These are phyloP conservation scores for Colletotrichum graminicola DNA, from an alignment of 2,329 filamentous ascomycete genomes.

Conservation along the genomic window DNA sequence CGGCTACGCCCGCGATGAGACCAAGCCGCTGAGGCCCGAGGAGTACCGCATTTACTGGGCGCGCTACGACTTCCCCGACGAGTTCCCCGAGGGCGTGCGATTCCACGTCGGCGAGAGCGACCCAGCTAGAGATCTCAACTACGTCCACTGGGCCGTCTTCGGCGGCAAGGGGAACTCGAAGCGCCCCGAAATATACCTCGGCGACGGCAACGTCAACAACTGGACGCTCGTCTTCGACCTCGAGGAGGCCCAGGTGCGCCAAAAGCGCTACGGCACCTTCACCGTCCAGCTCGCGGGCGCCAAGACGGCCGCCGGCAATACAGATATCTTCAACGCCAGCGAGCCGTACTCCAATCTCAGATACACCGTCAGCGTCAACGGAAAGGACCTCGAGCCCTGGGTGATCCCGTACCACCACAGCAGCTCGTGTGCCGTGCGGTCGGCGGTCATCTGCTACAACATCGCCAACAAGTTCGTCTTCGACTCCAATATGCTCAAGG, in stretches of 20 bases:
- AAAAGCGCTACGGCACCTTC: slow-evolving; percentile 64
- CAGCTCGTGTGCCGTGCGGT: slow-evolving; percentile 70
- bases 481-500: slow-evolving; percentile 57
- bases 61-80: slow-evolving; percentile 66
- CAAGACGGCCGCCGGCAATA: slow-evolving; percentile 72
- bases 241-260: slow-evolving; percentile 54
- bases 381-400: slow-evolving; percentile 59
- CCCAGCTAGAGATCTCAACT: slow-evolving; percentile 64
- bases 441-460: slow-evolving; percentile 70
- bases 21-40: slow-evolving; percentile 60
- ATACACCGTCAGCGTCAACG: slow-evolving; percentile 55
- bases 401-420: slow-evolving; percentile 69
- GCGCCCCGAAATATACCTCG: slow-evolving; percentile 54
- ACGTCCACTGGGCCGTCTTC: slow-evolving; percentile 72
- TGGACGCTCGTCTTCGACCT: slow-evolving; percentile 66
- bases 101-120: slow-evolving; percentile 66
- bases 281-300: slow-evolving; percentile 73
- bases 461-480: slow-evolving; percentile 69
- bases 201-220: slow-evolving; percentile 63
- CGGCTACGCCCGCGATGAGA: slow-evolving; percentile 60
- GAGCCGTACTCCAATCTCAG: slow-evolving; percentile 65
- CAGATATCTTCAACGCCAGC: slow-evolving; percentile 65
- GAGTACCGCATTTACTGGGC: slow-evolving; percentile 71
- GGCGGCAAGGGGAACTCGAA: slow-evolving; percentile 63
- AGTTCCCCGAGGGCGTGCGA: slow-evolving; percentile 67